Conservation (phyloP, 140 eudicot genomes). For the Erigeron philadelphicus region DNA sequence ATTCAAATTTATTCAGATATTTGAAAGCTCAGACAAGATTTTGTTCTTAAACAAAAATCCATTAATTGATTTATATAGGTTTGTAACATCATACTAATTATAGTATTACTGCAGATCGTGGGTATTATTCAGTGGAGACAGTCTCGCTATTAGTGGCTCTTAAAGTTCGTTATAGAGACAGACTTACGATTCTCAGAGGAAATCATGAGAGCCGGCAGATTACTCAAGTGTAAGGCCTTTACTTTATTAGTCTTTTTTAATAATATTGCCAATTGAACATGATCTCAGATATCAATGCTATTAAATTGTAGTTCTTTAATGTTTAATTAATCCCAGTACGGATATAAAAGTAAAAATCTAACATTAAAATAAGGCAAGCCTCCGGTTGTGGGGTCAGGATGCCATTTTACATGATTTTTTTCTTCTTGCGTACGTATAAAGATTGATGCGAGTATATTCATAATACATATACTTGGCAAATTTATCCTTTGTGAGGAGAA, state of each 20-base stretch:
- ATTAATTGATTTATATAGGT: too few species aligned
- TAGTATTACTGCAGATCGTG: constrained; percentile 59
- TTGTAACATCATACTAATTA: background rate
- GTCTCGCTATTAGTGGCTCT: constrained; percentile 84
- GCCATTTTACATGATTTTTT: background rate
- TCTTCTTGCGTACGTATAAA: background rate
- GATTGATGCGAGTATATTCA: background rate
- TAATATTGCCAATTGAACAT: constrained; percentile 2
- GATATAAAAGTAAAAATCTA: background rate
- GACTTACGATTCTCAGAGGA: constrained; percentile 86
- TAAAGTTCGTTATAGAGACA: constrained; percentile 86
- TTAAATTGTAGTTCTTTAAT: background rate
- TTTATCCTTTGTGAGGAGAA: constrained; percentile 1
- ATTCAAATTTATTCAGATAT: too few species aligned
- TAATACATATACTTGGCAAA: background rate
- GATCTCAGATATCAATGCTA: background rate
- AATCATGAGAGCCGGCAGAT: constrained; percentile 90
- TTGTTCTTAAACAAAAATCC: too few species aligned
- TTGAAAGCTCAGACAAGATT: too few species aligned
- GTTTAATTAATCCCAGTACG: background rate
- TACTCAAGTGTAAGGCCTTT: constrained; percentile 78
- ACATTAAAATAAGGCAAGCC: constrained; percentile 11
- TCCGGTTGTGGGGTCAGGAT: background rate
- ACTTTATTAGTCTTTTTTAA: constrained; percentile 2
- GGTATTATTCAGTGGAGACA: constrained; percentile 89